Evolutionary conservation across 2,329 filamentous ascomycete genomes (phyloP), one percentile per base, ranked within the genome.

Genomic region (Talaromyces rugulosus): DNA sequence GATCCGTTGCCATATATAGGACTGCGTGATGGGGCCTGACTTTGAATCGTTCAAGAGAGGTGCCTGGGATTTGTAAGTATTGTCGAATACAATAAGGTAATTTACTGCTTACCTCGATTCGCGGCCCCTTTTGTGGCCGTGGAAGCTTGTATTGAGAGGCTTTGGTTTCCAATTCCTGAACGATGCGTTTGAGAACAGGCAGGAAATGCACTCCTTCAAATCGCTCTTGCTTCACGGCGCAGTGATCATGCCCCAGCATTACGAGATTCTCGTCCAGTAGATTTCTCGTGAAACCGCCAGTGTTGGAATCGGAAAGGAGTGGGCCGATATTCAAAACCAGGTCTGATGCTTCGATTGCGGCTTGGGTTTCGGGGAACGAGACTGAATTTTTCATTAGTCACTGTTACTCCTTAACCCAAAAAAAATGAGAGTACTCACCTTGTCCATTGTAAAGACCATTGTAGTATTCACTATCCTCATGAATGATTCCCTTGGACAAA

Each of bases 401-500:
- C 40, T 42, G 40, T 5, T 42, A 42, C 23, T 23, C 23, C 23
- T 36, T 12, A 12, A 12, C 7, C 33, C 33, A n/a, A n/a, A 42
- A 51, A n/a, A 28, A 28, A 51, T 2, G 8, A 51, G 6, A 12
- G 6, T n/a, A 51, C 47, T 23, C n/a, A 28, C 47, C 47, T 18
- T 53, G 27, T 18, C 91, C 91, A 5, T 89, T 88, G 72, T 95
- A 95, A 5, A 96, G 89, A 64, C 92, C 91, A 30, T 89, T 89
- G 68, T 89, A 95, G 69, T 84, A 89, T 9, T 82, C 78, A 50
- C 89, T 82, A 5, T 83, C 84, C 75, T 96, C 91, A 70, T 94
- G 84, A 58, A 96, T 83, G 33, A 89, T 88, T 23, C 90, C 85
- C 78, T 95, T 95, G 51, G 91, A 91, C 89, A 95, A 94, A 11